Percentiles rank a stretch among this genome's conserved stretches.
Conservation (phyloP, 148 eudicot species). For the Nyssa sinensis region DNA sequence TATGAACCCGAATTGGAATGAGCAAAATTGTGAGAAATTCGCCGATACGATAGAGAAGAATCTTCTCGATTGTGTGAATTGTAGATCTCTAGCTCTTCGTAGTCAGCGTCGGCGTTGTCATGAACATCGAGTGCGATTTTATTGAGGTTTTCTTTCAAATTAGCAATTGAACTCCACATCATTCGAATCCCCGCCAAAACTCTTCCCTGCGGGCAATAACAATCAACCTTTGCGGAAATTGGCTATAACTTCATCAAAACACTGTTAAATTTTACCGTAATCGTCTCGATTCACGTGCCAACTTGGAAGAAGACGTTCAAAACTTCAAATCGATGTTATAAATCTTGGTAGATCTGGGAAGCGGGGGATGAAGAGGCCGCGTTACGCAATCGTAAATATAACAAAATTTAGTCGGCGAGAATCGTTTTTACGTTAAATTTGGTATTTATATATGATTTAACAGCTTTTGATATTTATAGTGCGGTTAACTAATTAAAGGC, state of each 20-base stretch:
- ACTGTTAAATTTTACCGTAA: no score
- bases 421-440: no score
- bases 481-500: no score
- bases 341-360: neutral
- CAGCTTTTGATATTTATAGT: no score
- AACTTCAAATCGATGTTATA: neutral
- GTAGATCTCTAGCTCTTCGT: slow-evolving; percentile 41
- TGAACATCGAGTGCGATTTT: slow-evolving; percentile 89
- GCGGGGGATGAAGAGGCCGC: no score
- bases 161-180: slow-evolving; percentile 86
- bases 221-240: neutral
- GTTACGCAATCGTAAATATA: no score
- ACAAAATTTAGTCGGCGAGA: no score
- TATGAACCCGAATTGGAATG: slow-evolving; percentile 35
- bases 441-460: no score
- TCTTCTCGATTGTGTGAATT: slow-evolving; percentile 32
- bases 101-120: slow-evolving; percentile 59
- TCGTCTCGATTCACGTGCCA: neutral
- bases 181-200: no score
- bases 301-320: neutral
- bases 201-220: neutral
- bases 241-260: no score
- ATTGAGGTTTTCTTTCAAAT: slow-evolving; percentile 82
- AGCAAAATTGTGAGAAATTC: slow-evolving; percentile 49
- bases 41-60: slow-evolving; percentile 42